Percentiles rank a stretch among this genome's conserved stretches.
These are phyloP conservation scores for Lentinula aciculospora DNA, from an alignment of 768 basidiomycete genomes.

Conservation along the genomic window DNA sequence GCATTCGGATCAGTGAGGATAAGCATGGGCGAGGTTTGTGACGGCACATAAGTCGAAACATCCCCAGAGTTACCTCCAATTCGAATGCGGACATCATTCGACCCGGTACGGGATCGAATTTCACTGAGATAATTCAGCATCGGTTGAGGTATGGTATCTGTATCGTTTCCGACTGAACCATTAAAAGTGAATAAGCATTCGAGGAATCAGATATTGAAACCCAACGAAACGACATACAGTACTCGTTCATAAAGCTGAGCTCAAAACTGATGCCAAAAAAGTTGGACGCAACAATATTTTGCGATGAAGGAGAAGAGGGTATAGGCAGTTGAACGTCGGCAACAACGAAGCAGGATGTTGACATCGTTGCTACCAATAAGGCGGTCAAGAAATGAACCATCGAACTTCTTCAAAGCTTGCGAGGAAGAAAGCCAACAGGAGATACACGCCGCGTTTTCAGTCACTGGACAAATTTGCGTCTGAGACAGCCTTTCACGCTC, in stretches of 20 bases:
- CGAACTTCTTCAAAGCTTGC: background rate
- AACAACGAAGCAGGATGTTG: conserved; percentile 6
- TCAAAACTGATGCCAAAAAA: conserved; percentile 66
- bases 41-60: conserved; percentile 35
- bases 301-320: conserved; percentile 26
- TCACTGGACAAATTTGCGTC: background rate
- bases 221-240: conserved; percentile 31
- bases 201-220: background rate
- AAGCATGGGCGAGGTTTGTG: conserved; percentile 36
- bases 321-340: conserved; percentile 18
- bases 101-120: conserved; percentile 41
- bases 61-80: conserved; percentile 46
- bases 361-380: background rate
- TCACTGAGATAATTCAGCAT: conserved; percentile 57
- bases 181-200: background rate
- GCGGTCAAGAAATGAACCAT: conserved; percentile 8
- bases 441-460: conserved; percentile 1
- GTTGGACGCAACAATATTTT: conserved; percentile 40
- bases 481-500: background rate
- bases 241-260: conserved; percentile 53
- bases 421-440: conserved; percentile 1
- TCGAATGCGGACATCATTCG: conserved; percentile 33
- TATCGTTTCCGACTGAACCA: conserved; percentile 45
- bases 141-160: conserved; percentile 42
- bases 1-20: conserved; percentile 25